A percentile compares a stretch with the other conserved stretches of the same genome.
Conservation (phyloP, 1,284 basidiomycete genomes). For the Leccinum fuscescens region DNA sequence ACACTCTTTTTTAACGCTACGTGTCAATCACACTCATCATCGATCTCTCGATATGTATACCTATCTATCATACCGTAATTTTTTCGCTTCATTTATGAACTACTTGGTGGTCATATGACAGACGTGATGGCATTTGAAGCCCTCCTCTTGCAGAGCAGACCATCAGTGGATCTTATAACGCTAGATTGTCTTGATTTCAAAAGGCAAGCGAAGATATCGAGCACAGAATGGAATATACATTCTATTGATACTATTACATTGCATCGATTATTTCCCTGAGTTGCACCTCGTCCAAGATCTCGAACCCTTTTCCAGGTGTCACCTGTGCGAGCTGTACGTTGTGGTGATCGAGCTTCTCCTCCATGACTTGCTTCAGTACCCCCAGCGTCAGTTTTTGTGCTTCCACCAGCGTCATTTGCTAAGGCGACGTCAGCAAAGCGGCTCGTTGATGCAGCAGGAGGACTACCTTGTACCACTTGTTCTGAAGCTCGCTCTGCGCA, state of each 20-base stretch:
- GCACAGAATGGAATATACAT: constrained; percentile 6
- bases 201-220: background rate
- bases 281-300: constrained; percentile 76
- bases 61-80: constrained; percentile 24
- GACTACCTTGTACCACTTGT: constrained; percentile 92
- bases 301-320: constrained; percentile 73
- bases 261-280: constrained; percentile 80
- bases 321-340: constrained; percentile 98
- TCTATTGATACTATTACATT: constrained; percentile 48
- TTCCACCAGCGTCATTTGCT: constrained; percentile 93
- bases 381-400: constrained; percentile 86
- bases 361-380: constrained; percentile 99
- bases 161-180: background rate
- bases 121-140: background rate
- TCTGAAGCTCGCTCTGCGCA: constrained; percentile 95
- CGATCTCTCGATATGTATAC: constrained; percentile 18
- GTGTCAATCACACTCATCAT: background rate
- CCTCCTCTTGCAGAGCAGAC: background rate
- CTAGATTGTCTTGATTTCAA: background rate
- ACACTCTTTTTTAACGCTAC: constrained; percentile 12
- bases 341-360: constrained; percentile 66
- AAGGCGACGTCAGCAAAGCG: constrained; percentile 6
- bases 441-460: background rate
- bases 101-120: background rate
- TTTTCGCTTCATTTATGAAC: constrained; percentile 4